Conservation (phyloP, 306 rosid species). For the Fragaria vesca region DNA sequence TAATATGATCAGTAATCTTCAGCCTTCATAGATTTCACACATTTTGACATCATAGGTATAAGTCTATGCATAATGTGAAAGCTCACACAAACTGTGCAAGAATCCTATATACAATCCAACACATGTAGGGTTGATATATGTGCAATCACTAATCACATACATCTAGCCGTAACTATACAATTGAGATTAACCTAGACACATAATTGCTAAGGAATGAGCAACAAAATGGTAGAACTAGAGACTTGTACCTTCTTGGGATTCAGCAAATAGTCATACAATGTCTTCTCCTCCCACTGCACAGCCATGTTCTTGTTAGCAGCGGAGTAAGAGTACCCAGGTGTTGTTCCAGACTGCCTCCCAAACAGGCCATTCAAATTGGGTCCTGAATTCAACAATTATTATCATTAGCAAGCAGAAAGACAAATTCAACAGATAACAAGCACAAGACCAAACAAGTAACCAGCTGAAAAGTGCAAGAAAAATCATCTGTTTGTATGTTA, state of each 20-base stretch:
- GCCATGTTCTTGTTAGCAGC: constrained; percentile 95
- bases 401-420: neutral
- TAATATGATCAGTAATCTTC: neutral
- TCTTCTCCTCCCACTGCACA: constrained; percentile 85
- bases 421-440: neutral
- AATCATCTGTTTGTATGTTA: neutral
- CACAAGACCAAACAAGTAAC: neutral
- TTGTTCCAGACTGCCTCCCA: constrained; percentile 97
- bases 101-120: neutral
- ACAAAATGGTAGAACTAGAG: too few species aligned
- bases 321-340: constrained; percentile 82
- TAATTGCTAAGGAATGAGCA: neutral
- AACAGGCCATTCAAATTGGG: constrained; percentile 86
- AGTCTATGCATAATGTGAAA: too few species aligned
- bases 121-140: neutral
- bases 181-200: neutral
- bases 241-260: constrained; percentile 81
- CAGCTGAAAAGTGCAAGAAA: neutral
- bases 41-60: neutral
- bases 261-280: constrained; percentile 82
- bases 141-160: neutral
- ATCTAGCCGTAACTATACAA: neutral
- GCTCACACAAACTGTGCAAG: neutral
- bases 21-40: neutral
- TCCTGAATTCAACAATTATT: constrained; percentile 39